Evolutionary conservation across 805 yeast genomes (phyloP), one percentile per base, ranked within the genome.

Genomic region (Groenewaldozyma salmanticensis): DNA sequence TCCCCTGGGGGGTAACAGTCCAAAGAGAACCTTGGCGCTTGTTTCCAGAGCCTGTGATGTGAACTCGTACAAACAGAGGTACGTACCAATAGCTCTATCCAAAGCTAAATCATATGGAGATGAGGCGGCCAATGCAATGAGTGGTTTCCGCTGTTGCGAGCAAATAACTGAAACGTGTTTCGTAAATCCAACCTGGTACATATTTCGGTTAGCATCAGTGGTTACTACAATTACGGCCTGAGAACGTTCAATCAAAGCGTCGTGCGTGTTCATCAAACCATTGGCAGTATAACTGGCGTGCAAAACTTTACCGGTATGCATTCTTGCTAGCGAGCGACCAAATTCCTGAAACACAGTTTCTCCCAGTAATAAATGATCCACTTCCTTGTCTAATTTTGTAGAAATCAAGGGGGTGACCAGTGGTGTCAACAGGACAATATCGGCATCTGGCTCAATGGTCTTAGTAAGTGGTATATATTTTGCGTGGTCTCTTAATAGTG

Each of bases 61-160:
- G 53, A 74, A 77, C 55, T 77, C 82, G 52, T 72, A 77, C 39
- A 77, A 70, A 51, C 81, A 77, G 36, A 77, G 56, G 52, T 76
- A 76, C 1, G 77, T 68, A 37, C 75, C 68, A 22, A 75, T 69
- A 33, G 67, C 66, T 37, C 69, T 68, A 42, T 74, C 74, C 42
- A 74, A 71, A 37, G 72, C 70, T 51, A 77, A 71, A 50, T 77
- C 82, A 49, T 74, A 75, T 1, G 83, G 82, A 3, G 78, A 71
- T 43, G 75, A 71, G 0, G 79, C 76, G 3, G 81, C 77, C n/a
- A 75, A 66, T 3, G 75, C 67, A 9, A 77, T 64, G 51, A 77
- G 59, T 3, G 80, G 81, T 49, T 74, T 75, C 21, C 48, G 63
- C 42, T 46, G 64, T 62, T 18, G 58, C 6, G 75, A 72, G 53